phyloP scores from a whole-genome alignment of 1,139 yeast genomes.

The Geotrichum australiense region DNA sequence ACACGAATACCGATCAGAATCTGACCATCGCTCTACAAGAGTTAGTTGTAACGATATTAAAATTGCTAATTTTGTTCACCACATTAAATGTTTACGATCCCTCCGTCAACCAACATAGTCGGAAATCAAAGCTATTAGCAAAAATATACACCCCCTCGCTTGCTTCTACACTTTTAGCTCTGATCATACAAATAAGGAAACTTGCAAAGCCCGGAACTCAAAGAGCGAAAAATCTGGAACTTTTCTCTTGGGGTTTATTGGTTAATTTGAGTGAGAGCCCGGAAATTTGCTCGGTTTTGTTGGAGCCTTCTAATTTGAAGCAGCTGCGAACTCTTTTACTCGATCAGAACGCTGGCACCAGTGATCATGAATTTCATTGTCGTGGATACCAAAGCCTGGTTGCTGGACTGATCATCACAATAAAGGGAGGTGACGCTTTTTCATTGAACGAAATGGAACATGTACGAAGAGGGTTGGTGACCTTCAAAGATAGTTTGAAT shows the following conservation, averaged over 20 bases:
- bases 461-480: constrained; percentile 14
- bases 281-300: constrained; percentile 11
- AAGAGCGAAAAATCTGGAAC: constrained; percentile 8
- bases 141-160: constrained; percentile 11
- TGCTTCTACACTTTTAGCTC: constrained; percentile 11
- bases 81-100: constrained; percentile 15
- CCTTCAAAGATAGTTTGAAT: constrained; percentile 15
- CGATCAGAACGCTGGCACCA: background rate
- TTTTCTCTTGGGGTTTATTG: constrained; percentile 22
- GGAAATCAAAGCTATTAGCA: constrained; percentile 9
- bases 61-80: constrained; percentile 20
- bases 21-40: constrained; percentile 8
- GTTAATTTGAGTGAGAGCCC: constrained; percentile 20
- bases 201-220: background rate
- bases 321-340: background rate
- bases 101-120: constrained; percentile 4
- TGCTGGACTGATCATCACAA: constrained; percentile 20
- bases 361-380: constrained; percentile 17
- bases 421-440: constrained; percentile 10
- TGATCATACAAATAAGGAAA: background rate
- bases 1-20: background rate
- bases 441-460: constrained; percentile 12
- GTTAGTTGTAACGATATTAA: constrained; percentile 12
- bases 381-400: constrained; percentile 22
- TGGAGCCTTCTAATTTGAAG: background rate